Evolutionary conservation across 1,284 basidiomycete genomes (phyloP).

Genomic region (Termitomyces sp.): DNA sequence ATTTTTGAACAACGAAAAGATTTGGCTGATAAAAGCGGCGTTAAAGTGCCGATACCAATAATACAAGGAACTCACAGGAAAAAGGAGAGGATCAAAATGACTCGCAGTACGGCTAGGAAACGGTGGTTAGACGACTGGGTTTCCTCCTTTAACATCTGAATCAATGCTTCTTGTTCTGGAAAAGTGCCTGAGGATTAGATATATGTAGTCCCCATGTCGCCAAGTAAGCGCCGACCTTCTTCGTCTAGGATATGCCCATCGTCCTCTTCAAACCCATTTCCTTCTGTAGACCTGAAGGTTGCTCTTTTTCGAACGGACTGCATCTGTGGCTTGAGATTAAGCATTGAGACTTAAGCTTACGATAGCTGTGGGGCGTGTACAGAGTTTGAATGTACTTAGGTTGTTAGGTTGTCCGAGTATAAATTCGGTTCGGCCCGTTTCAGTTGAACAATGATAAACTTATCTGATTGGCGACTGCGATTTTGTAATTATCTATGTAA

Average conservation of each 20-base stretch:
- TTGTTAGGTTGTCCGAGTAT: no score
- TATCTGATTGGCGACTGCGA: no score
- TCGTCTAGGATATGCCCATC: conserved; percentile 41
- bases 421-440: background rate
- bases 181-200: background rate
- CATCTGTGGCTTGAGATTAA: conserved; percentile 17
- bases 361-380: background rate
- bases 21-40: conserved; percentile 30
- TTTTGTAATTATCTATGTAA: no score
- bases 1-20: conserved; percentile 38
- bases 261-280: conserved; percentile 27
- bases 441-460: no score
- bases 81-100: conserved; percentile 38
- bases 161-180: conserved; percentile 52
- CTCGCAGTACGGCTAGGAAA: conserved; percentile 32
- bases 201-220: background rate
- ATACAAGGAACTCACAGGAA: conserved; percentile 35
- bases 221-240: conserved; percentile 35
- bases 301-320: conserved; percentile 37
- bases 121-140: conserved; percentile 36
- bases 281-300: conserved; percentile 34
- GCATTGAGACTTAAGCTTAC: background rate
- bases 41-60: background rate
- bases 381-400: background rate
- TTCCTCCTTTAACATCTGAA: conserved; percentile 36